Base-by-base conservation (phyloP, 2,329 filamentous ascomycete genomes). In the Chaetomium olivaceum region DNA sequence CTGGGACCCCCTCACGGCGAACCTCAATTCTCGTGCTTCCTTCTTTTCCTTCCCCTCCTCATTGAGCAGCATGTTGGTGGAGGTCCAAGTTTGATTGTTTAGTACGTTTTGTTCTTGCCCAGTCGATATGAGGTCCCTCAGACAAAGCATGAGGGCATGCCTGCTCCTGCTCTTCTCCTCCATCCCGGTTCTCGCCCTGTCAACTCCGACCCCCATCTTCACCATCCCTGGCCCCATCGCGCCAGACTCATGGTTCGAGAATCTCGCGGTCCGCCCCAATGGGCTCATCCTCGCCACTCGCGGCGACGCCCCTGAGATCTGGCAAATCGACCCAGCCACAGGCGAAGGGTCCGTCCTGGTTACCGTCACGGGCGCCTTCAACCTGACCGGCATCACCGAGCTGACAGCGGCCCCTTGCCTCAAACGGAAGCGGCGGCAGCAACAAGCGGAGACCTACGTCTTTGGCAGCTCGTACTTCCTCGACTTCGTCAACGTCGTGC, bases 291-390 rank as follows among this genome's bases (percentile, higher is more conserved):
- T 71, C 43, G 65, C 65, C 46, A 69, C 68, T 0, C 64, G 66
- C 58, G 58, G 66, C 64, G 66, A 71, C 58, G 65, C 60, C 29
- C 64, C 69, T 52, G 66, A 68, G 23, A 64, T 71, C 36, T 71
- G 68, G 68, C 51, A 65, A 36, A 67, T 71, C 52, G 63, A 70
- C 62, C 69, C 69, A 1, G 51, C 52, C 14, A 62, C 63, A 9
- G 54, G 48, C 51, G 23, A 23, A 5, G 64, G 61, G 36, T 33
- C 61, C 6, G 51, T 60, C 5, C 51, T 68, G 3, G 46, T 66
- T 23, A 51, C 65, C 1, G 58, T 68, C 19, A n/a, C 63, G 1
- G 63, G 60, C 61, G 59, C 62, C 51, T 60, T 48, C 56, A 68
- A 64, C 48, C 58, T 70, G 1, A 66, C 62, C 4, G 69, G 68